Base-by-base conservation (phyloP, 2,329 filamentous ascomycete species). In the Diaporthe citrichinensis region DNA sequence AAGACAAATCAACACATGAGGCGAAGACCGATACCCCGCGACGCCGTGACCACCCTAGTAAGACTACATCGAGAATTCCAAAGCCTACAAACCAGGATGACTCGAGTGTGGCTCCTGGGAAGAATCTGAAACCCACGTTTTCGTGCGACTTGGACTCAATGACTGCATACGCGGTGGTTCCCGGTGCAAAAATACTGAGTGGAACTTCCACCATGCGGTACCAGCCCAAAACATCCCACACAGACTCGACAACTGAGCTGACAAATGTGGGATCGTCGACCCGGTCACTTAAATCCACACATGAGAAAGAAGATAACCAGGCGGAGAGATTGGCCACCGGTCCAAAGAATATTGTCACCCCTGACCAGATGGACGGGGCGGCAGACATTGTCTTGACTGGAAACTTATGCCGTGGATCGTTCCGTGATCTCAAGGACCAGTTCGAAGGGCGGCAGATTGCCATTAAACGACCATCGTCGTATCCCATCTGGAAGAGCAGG, bases 181-280 rank as follows among this genome's bases (percentile, higher is more conserved):
- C 55, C 31, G 73, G 76, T 14, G 17, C 72, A 5, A 77, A 73
- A 44, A 71, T 77, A 34, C n/a, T 77, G 44, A 75, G 46, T 53
- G 76, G 73, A n/a, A 59, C 73, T 31, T 77, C 76, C 9, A 77
- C 76, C 31, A 71, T 77, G 55, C 69, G 57, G 20, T 71, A 53
- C 17, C 73, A 71, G 61, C 76, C 76, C 31, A 73, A 36, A n/a
- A 34, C 39, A 4, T 61, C 69, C 14, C 20, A 73, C n/a, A 34
- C 61, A 31, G 69, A 73, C 25, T 39, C 62, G 14, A 7, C 44
- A 10, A 10, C 55, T 55, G 39, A 36, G 28, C 41, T 46, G 59
- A 44, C 46, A 20, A 71, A 61, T 20, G 8, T 46, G 46, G 41
- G 49, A 25, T 58, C 73, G 25, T 53, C 71, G 20, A 68, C 49